Base-by-base conservation (phyloP, 1,284 basidiomycete genomes). In the Retiboletus fuscus region DNA sequence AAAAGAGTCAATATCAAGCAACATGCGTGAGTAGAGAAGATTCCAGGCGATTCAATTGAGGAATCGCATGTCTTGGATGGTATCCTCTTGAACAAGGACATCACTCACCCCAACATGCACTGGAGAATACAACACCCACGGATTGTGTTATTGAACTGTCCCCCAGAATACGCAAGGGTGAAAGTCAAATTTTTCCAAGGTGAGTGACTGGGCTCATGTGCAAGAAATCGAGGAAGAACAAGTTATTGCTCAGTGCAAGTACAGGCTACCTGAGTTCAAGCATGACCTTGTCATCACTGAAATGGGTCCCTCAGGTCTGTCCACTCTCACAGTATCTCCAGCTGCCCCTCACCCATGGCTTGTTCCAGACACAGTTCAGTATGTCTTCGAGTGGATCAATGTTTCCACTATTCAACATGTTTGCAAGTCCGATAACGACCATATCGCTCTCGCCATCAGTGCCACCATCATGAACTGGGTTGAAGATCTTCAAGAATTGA, bases 161-260 rank as follows among this genome's bases (percentile, higher is more conserved):
- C 97, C 24, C 85, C 99, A 69, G 98, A 99, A 86, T 99, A 99
- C 87, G 99, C 99, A 99, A 99, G 88, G 97, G 97, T 58, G 98
- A 99, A 86, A 93, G 90, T 73, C 97, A 99, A 85, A n/a, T n/a
- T 96, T 99, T 77, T 93, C 93, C 47, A 96, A 95, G 83, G 97
- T 98, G 85, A 89, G 90, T 60, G 97, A 99, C 82, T 99, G 96
- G 95, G 93, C 94, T 74, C 87, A 95, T 68, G 93, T 96, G 47
- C 92, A 98, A 82, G 92, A 96, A 82, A 96, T 99, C 74, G 97
- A 99, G 85, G 97, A 99, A 85, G 95, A 99, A 84, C 97, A 99
- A 84, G 93, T 99, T 80, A 96, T 97, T 87, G 80, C 86, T 57
- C 90, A 98, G 86, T 96, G 96, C 77, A 91, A 94, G 76, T 92